Evolutionary conservation across 345 rosid genomes (phyloP).

Genomic region (Lepidium sativum): DNA sequence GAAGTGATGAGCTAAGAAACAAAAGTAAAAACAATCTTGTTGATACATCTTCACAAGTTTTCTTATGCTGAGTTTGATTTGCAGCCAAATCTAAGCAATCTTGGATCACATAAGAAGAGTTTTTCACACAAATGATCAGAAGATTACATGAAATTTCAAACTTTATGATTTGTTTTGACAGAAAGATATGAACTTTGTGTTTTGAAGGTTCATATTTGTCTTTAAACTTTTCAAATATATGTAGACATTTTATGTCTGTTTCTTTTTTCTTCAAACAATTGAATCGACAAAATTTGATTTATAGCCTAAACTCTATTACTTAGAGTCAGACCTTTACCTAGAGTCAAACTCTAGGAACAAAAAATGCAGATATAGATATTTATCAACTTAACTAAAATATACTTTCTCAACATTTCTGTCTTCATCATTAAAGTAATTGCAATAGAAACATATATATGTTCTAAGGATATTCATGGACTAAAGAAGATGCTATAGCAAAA

Average conservation of each 20-base stretch:
- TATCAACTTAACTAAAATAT: too few species aligned
- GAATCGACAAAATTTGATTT: too few species aligned
- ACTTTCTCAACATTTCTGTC: too few species aligned
- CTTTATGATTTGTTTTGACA: neutral
- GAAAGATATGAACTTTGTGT: neutral
- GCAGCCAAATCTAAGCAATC: neutral
- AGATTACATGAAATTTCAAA: neutral
- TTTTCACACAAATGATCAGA: neutral
- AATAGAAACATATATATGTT: neutral
- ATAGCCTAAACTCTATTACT: too few species aligned
- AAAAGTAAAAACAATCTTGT: neutral
- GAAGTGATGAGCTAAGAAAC: neutral
- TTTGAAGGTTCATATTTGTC: neutral
- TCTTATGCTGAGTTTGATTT: neutral
- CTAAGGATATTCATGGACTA: neutral
- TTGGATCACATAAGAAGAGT: neutral
- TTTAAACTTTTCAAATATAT: neutral
- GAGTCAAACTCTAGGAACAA: too few species aligned
- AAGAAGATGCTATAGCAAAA: conserved; percentile 10
- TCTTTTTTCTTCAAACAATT: too few species aligned
- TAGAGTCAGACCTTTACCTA: too few species aligned
- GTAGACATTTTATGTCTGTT: neutral
- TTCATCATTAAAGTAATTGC: neutral
- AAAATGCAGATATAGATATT: too few species aligned
- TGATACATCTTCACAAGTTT: neutral